Evolutionary conservation across 257 asterid genomes (phyloP).

Genomic region (Knoxia roxburghii): DNA sequence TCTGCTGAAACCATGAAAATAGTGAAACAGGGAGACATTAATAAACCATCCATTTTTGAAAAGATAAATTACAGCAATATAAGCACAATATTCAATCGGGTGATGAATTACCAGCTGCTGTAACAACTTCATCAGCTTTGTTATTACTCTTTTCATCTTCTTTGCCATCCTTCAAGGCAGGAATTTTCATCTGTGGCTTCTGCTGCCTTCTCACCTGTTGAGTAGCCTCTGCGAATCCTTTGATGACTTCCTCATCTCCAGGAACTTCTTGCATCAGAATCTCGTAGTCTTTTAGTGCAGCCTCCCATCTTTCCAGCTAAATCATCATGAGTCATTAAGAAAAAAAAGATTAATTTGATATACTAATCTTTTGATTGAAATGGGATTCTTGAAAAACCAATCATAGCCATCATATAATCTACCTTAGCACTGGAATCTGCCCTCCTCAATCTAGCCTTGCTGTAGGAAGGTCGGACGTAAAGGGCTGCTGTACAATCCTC

Average conservation of each 20-base stretch:
- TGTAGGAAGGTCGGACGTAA: conserved; percentile 42
- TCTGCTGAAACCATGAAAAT: conserved; percentile 13
- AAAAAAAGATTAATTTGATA: background rate
- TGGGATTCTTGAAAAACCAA: background rate
- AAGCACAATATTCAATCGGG: background rate
- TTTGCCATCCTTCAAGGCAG: conserved; percentile 2
- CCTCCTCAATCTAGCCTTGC: conserved; percentile 50
- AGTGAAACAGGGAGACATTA: background rate
- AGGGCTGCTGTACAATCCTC: conserved; percentile 63
- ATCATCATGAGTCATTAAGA: background rate
- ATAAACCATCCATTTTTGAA: background rate
- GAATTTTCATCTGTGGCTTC: conserved; percentile 1
- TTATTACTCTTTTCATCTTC: conserved; percentile 17
- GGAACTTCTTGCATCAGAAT: conserved; percentile 44
- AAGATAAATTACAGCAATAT: background rate
- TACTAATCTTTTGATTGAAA: background rate
- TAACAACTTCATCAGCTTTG: conserved; percentile 2
- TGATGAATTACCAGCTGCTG: conserved; percentile 11
- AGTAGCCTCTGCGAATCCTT: conserved; percentile 29
- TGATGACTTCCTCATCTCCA: conserved; percentile 39
- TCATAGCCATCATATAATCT: background rate
- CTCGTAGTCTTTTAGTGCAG: conserved; percentile 56
- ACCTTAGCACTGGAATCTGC: conserved; percentile 59
- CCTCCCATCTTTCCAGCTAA: conserved; percentile 64
- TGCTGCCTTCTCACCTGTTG: conserved; percentile 30